Percentiles rank a stretch among this genome's conserved stretches.
Conservation (phyloP, 139 green algal species). For the Tetraselmis striata region DNA sequence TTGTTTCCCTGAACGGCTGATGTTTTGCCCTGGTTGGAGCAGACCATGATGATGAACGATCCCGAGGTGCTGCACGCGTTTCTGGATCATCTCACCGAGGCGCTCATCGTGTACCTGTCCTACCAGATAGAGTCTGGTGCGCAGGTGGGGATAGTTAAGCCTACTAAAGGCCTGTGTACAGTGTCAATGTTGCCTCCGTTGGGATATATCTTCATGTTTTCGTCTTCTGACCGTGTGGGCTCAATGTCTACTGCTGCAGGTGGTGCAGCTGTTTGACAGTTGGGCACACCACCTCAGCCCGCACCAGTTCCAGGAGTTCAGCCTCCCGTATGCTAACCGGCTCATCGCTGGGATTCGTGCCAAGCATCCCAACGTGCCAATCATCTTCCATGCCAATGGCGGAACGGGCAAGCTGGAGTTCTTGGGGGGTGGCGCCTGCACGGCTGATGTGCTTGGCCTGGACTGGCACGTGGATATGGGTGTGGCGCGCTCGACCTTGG, state of each 20-base stretch:
- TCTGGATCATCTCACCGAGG: conserved; percentile 79
- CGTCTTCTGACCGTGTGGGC: background rate
- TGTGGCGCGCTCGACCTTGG: conserved; percentile 50
- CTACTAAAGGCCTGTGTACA: too few species aligned
- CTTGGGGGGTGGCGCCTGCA: conserved; percentile 34
- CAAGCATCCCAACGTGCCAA: conserved; percentile 72
- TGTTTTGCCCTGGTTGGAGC: background rate
- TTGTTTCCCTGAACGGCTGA: background rate
- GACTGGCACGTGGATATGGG: conserved; percentile 84
- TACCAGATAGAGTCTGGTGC: conserved; percentile 94
- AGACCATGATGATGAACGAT: conserved; percentile 78
- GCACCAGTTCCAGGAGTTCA: conserved; percentile 87
- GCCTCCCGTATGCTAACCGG: conserved; percentile 83
- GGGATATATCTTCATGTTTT: conserved; percentile 2
- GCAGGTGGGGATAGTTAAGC: conserved; percentile 42
- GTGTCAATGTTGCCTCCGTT: too few species aligned
- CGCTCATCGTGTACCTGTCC: conserved; percentile 73
- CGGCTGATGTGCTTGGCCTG: conserved; percentile 82
- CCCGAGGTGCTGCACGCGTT: conserved; percentile 82
- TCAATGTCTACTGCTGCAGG: conserved; percentile 23
- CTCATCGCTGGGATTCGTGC: conserved; percentile 63
- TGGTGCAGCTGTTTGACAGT: conserved; percentile 97
- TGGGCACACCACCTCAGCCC: conserved; percentile 93
- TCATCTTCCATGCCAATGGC: conserved; percentile 98
- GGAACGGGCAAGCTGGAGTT: conserved; percentile 82